Base-by-base conservation (phyloP, 2,329 filamentous ascomycete genomes). In the Aspergillus caelatus region DNA sequence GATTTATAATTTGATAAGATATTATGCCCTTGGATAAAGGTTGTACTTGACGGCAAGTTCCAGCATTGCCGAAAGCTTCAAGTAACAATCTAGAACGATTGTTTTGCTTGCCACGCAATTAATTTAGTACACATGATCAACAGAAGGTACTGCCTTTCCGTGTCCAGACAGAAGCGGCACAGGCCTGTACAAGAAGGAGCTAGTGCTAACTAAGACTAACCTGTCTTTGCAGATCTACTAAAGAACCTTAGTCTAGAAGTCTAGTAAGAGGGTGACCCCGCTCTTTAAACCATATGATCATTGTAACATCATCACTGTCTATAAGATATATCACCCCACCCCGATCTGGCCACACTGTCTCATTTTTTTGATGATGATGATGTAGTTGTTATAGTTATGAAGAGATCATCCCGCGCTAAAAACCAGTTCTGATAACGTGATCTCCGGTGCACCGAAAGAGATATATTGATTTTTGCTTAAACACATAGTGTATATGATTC, bases 281-380 rank as follows among this genome's bases (percentile, higher is more conserved):
- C 16, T n/a, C 43, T 16, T 19, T 6, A 58, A 58, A 58, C 34
- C 58, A 60, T 60, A 53, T 41, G 48, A 60, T 60, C 14, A 59
- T 36, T 26, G 32, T 55, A 28, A 39, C 32, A 55, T 55, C 11
- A 55, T 32, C 52, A 55, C 23, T 21, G 39, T 36, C 12, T 36
- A 28, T 54, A 57, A 21, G 52, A 48, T 23, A 39, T 39, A 39
- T 55, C 34, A 39, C 32, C 52, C 34, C 34, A 55, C 34, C 32
- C 39, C 39, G 21, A 28, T 55, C 34, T 36, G 52, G 21, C 52
- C 52, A 55, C 52, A 21, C 12, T 8, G 19, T 26, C n/a, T 36
- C 30, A 36, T 9, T 28, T 21, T 16, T 32, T 32, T 50, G 9
- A 45, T 39, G 36, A 19, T 39, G 36, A 39, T 39, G 36, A 10